Conservation (phyloP, 305 asterid species). For the Fraxinus greggii region DNA sequence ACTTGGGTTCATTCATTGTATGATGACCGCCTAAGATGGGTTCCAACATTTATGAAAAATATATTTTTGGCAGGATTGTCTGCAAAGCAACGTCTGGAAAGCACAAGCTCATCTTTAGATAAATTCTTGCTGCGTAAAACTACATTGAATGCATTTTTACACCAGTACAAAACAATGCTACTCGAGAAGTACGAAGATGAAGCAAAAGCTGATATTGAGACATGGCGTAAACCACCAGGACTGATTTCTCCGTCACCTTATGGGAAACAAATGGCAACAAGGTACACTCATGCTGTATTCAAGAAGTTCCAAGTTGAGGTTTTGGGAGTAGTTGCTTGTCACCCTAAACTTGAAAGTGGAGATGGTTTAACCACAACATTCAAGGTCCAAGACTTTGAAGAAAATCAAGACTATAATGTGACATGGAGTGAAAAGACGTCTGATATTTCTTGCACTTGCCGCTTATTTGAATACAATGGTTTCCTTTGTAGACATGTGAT, state of each 20-base stretch:
- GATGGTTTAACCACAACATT: constrained; percentile 31
- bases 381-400: constrained; percentile 52
- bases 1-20: constrained; percentile 44
- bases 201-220: constrained; percentile 46
- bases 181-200: constrained; percentile 48
- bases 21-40: constrained; percentile 54
- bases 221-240: constrained; percentile 39
- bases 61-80: constrained; percentile 50
- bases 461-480: constrained; percentile 48
- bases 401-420: constrained; percentile 35
- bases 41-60: constrained; percentile 40
- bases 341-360: constrained; percentile 41
- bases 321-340: constrained; percentile 59
- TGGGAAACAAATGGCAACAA: constrained; percentile 45
- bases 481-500: constrained; percentile 52
- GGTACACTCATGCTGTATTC: constrained; percentile 50
- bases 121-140: constrained; percentile 42
- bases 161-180: constrained; percentile 32
- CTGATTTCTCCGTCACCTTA: constrained; percentile 54
- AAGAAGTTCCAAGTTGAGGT: constrained; percentile 59
- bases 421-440: constrained; percentile 40
- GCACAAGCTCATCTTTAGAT: constrained; percentile 33
- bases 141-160: constrained; percentile 38
- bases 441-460: constrained; percentile 47
- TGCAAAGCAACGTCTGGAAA: constrained; percentile 33